Evolutionary conservation across 805 yeast genomes (phyloP).

Genomic region (Metschnikowia koreensis): DNA sequence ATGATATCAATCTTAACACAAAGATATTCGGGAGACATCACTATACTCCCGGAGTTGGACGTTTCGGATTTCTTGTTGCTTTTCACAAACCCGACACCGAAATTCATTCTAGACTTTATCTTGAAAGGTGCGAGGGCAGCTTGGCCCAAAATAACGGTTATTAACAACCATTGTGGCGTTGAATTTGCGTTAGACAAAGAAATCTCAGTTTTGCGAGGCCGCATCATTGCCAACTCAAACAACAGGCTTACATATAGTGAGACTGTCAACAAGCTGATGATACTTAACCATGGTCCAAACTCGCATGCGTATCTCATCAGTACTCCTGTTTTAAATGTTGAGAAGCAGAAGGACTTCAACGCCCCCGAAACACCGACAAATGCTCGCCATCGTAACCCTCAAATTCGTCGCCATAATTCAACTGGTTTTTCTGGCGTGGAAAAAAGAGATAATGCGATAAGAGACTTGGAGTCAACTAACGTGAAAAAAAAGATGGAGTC

Average conservation of each 20-base stretch:
- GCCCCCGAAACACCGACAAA: neutral
- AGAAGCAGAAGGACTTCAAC: neutral
- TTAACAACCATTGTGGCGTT: slow-evolving; percentile 84
- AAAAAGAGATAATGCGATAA: slow-evolving; percentile 1
- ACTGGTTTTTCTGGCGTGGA: slow-evolving; percentile 11
- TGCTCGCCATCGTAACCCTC: slow-evolving; percentile 5
- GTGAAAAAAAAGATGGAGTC: slow-evolving; percentile 4
- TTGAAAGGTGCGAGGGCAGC: slow-evolving; percentile 87
- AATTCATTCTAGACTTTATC: slow-evolving; percentile 65
- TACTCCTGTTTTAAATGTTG: slow-evolving; percentile 13
- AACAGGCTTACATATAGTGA: slow-evolving; percentile 14
- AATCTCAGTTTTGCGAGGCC: slow-evolving; percentile 63
- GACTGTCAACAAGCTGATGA: slow-evolving; percentile 2
- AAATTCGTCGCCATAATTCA: slow-evolving; percentile 15
- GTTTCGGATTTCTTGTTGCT: slow-evolving; percentile 59
- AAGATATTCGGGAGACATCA: slow-evolving; percentile 89
- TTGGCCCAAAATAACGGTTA: slow-evolving; percentile 88
- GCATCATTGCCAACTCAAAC: slow-evolving; percentile 44
- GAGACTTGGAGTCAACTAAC: slow-evolving; percentile 1
- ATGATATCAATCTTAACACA: slow-evolving; percentile 76
- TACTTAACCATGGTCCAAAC: slow-evolving; percentile 9
- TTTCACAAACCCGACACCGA: slow-evolving; percentile 78
- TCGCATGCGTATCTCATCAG: slow-evolving; percentile 16
- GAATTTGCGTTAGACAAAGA: slow-evolving; percentile 85
- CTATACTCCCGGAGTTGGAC: slow-evolving; percentile 78